phyloP scores from a whole-genome alignment of 768 basidiomycete genomes.

The Boletus subparvulus region DNA sequence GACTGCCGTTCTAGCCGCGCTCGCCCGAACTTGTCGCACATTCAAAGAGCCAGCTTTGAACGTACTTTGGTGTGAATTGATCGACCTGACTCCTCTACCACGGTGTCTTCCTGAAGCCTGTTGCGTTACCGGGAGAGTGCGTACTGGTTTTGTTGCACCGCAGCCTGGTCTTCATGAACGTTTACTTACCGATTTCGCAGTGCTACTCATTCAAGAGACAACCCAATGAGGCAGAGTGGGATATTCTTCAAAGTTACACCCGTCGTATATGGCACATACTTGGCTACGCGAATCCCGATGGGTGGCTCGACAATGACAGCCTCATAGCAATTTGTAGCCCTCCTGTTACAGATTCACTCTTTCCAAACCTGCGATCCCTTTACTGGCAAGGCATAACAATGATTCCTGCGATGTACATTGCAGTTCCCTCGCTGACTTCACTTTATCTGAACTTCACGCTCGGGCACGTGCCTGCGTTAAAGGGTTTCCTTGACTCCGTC shows the following conservation, averaged over 20 bases:
- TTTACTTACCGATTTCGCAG: neutral
- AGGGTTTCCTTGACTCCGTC: neutral
- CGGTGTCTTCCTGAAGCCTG: slow-evolving; percentile 2
- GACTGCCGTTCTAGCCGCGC: neutral
- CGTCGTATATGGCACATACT: neutral
- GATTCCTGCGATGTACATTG: neutral
- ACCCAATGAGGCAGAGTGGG: slow-evolving; percentile 1
- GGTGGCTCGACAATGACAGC: neutral
- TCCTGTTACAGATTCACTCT: neutral
- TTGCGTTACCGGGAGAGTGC: neutral
- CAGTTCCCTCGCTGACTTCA: neutral
- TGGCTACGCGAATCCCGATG: neutral
- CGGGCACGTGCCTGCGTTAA: neutral
- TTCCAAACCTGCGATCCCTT: slow-evolving; percentile 1
- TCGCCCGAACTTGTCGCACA: slow-evolving; percentile 1
- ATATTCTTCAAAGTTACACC: slow-evolving; percentile 1
- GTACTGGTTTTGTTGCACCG: neutral
- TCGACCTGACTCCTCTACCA: neutral
- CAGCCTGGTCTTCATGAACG: neutral
- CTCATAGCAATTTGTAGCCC: neutral
- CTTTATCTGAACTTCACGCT: neutral
- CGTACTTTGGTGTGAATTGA: slow-evolving; percentile 6
- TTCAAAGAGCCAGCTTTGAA: slow-evolving; percentile 11
- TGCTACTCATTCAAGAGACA: neutral
- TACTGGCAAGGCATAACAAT: neutral